These are phyloP conservation scores for Aegle marmelos DNA, from an alignment of 345 rosid species.

Conservation along the genomic window DNA sequence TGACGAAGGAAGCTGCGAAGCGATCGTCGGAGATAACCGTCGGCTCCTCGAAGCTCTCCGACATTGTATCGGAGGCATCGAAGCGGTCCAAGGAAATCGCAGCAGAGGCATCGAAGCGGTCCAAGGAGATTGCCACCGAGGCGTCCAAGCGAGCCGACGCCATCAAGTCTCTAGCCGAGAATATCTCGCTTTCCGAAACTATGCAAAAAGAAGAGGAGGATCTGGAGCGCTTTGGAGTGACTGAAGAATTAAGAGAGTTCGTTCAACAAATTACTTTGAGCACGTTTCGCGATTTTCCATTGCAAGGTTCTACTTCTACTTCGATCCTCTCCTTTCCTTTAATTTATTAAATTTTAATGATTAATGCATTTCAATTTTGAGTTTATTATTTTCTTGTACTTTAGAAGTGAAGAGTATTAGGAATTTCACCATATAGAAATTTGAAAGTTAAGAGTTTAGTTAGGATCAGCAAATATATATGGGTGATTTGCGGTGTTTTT, in stretches of 20 bases:
- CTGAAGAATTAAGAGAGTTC: conserved; percentile 59
- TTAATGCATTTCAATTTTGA: not conserved
- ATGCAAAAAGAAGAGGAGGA: conserved; percentile 26
- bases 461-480: no score
- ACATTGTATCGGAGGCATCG: conserved; percentile 41
- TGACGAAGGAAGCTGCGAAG: conserved; percentile 39
- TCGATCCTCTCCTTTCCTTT: not conserved
- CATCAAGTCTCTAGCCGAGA: conserved; percentile 47
- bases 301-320: conserved; percentile 31
- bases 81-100: conserved; percentile 52
- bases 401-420: not conserved
- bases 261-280: conserved; percentile 42
- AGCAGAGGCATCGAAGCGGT: conserved; percentile 50
- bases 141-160: conserved; percentile 57
- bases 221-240: conserved; percentile 43
- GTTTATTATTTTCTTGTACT: not conserved
- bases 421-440: not conserved
- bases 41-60: conserved; percentile 40
- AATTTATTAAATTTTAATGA: no score
- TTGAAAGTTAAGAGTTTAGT: no score
- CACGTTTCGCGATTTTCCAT: conserved; percentile 58
- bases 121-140: conserved; percentile 51
- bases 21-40: conserved; percentile 42
- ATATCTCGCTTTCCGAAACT: conserved; percentile 17
- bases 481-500: not conserved